phyloP scores from a whole-genome alignment of 1,284 basidiomycete genomes.

The Heterobasidion parviporum region DNA sequence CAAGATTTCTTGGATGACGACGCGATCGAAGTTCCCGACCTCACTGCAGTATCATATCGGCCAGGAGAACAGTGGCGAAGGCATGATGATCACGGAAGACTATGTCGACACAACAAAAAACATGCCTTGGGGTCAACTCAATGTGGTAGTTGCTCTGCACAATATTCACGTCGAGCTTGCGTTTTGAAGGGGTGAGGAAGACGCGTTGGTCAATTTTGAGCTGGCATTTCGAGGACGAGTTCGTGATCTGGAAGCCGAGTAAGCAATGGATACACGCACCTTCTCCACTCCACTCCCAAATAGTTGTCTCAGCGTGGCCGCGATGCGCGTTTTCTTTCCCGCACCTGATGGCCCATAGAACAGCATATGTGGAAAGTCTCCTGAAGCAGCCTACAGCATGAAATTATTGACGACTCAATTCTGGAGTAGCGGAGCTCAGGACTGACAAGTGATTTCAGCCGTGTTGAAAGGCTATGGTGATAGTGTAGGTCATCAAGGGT shows the following conservation, averaged over 20 bases:
- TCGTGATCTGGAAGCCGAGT: neutral
- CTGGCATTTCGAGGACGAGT: conserved; percentile 30
- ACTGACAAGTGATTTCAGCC: conserved; percentile 74
- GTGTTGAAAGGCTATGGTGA: conserved; percentile 73
- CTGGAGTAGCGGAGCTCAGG: neutral
- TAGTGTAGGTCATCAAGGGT: conserved; percentile 86
- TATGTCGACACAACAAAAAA: conserved; percentile 1
- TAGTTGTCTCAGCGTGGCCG: conserved; percentile 80
- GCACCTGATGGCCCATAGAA: conserved; percentile 98
- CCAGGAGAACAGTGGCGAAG: neutral
- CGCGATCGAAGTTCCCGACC: conserved; percentile 91
- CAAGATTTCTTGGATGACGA: conserved; percentile 94
- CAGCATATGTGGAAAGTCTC: conserved; percentile 96
- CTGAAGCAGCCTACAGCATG: conserved; percentile 59
- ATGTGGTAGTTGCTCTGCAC: conserved; percentile 98
- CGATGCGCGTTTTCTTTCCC: conserved; percentile 97
- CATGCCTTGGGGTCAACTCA: conserved; percentile 92
- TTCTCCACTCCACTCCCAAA: conserved; percentile 94
- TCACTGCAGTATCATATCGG: conserved; percentile 49
- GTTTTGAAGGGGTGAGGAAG: conserved; percentile 90
- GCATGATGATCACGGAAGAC: neutral
- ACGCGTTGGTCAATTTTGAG: conserved; percentile 98
- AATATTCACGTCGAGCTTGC: conserved; percentile 95
- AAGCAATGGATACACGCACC: conserved; percentile 31
- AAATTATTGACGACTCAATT: neutral